Conservation (phyloP, 257 asterid genomes). For the Gentiana straminea region DNA sequence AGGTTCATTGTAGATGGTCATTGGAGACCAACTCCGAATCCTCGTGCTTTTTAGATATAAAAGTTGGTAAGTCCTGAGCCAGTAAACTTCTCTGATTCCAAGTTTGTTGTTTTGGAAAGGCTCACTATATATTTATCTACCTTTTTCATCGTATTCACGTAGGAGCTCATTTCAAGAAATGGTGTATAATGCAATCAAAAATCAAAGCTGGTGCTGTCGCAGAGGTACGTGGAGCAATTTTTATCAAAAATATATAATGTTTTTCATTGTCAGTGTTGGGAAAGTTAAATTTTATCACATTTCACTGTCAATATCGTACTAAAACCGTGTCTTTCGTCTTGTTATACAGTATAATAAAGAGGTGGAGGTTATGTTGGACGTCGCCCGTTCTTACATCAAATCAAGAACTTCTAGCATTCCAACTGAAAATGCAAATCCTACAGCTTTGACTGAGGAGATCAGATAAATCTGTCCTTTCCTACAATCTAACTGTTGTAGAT, state of each 20-base stretch:
- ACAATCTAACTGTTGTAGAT: background rate
- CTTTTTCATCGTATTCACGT: background rate
- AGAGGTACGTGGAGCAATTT: constrained; percentile 38
- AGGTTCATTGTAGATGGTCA: constrained; percentile 80
- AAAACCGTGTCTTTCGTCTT: background rate
- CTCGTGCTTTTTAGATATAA: constrained; percentile 55
- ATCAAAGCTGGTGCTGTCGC: constrained; percentile 57
- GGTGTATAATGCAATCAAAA: constrained; percentile 88
- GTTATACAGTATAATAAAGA: constrained; percentile 67
- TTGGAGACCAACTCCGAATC: constrained; percentile 51
- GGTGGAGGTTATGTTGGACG: constrained; percentile 56
- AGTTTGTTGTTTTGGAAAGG: background rate
- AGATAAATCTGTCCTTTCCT: constrained; percentile 8
- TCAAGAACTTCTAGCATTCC: constrained; percentile 31
- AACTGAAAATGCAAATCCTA: constrained; percentile 15
- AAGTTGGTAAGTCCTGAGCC: constrained; percentile 47
- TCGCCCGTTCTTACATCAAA: constrained; percentile 50
- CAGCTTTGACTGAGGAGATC: constrained; percentile 22
- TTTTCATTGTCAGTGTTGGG: background rate
- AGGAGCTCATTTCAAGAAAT: constrained; percentile 87
- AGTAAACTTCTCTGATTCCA: background rate
- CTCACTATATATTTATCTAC: background rate
- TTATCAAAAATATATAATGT: background rate
- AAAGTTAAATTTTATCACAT: background rate
- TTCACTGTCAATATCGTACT: background rate